Evolutionary conservation across 2,329 filamentous ascomycete genomes (phyloP).

Genomic region (Penicillium sp.): DNA sequence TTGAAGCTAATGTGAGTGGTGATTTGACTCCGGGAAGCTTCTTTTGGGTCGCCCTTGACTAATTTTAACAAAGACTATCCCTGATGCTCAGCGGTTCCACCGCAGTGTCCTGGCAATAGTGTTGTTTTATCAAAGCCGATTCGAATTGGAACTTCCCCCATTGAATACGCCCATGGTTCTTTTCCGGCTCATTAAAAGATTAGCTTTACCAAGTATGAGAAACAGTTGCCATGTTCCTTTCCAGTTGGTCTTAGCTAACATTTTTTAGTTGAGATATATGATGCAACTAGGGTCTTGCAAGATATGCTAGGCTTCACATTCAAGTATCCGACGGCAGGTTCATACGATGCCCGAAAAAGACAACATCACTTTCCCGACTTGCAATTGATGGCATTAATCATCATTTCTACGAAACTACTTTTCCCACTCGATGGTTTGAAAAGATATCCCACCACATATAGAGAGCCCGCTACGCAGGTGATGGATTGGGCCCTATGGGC

Average conservation of each 20-base stretch:
- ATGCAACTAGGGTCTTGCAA: slow-evolving; percentile 60
- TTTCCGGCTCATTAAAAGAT: slow-evolving; percentile 65
- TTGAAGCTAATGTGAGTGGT: slow-evolving; percentile 40
- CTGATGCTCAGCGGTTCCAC: slow-evolving; percentile 61
- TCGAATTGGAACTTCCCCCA: slow-evolving; percentile 68
- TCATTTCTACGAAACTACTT: slow-evolving; percentile 74
- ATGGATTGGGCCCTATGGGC: slow-evolving; percentile 75
- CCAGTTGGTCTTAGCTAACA: slow-evolving; percentile 11
- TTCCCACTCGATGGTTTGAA: slow-evolving; percentile 67
- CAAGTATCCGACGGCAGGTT: slow-evolving; percentile 44
- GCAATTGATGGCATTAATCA: slow-evolving; percentile 65
- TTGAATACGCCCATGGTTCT: slow-evolving; percentile 69
- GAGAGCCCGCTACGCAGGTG: slow-evolving; percentile 57
- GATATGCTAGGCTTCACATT: slow-evolving; percentile 58
- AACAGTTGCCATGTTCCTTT: background rate
- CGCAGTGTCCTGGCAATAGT: slow-evolving; percentile 60
- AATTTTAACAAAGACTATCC: slow-evolving; percentile 32
- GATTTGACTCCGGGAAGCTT: background rate
- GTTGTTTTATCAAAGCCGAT: slow-evolving; percentile 64
- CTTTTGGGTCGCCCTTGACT: background rate
- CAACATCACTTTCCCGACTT: slow-evolving; percentile 68
- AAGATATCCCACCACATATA: slow-evolving; percentile 50
- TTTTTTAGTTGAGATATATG: slow-evolving; percentile 30
- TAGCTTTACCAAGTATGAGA: slow-evolving; percentile 69
- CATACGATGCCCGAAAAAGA: slow-evolving; percentile 31